These are phyloP conservation scores for Pleodorina starrii DNA, from an alignment of 139 green algal genomes.

Conservation along the genomic window DNA sequence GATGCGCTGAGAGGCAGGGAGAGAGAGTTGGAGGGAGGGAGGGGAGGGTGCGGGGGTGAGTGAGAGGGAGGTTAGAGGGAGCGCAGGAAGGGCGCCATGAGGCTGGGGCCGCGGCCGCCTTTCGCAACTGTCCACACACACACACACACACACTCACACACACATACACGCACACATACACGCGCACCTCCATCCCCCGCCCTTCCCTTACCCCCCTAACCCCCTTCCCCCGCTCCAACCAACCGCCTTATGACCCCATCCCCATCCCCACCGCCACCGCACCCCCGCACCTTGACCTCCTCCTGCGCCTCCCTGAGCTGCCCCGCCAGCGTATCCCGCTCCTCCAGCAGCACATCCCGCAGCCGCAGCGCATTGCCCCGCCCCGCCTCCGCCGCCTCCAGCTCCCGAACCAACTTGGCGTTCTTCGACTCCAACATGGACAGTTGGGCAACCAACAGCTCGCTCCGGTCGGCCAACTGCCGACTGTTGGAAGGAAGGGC, in stretches of 20 bases:
- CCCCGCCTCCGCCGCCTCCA: neutral
- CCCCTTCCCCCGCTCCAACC: neutral
- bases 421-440: slow-evolving; percentile 37
- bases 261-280: too few species aligned
- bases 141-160: too few species aligned
- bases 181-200: too few species aligned
- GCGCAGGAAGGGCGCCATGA: too few species aligned
- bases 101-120: too few species aligned
- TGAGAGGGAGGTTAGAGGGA: too few species aligned
- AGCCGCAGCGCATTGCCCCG: slow-evolving; percentile 20
- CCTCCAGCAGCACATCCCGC: slow-evolving; percentile 40
- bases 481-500: neutral
- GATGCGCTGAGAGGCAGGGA: neutral
- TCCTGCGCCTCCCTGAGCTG: slow-evolving; percentile 33
- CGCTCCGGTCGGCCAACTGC: neutral
- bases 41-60: neutral
- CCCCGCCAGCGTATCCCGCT: slow-evolving; percentile 31
- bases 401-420: neutral
- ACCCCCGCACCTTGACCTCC: slow-evolving; percentile 18
- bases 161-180: too few species aligned
- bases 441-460: neutral
- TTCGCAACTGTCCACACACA: too few species aligned
- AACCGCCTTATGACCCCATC: neutral
- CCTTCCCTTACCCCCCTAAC: too few species aligned
- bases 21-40: neutral